phyloP scores from a whole-genome alignment of 495 filamentous ascomycete genomes.

The Neurospora sp. region DNA sequence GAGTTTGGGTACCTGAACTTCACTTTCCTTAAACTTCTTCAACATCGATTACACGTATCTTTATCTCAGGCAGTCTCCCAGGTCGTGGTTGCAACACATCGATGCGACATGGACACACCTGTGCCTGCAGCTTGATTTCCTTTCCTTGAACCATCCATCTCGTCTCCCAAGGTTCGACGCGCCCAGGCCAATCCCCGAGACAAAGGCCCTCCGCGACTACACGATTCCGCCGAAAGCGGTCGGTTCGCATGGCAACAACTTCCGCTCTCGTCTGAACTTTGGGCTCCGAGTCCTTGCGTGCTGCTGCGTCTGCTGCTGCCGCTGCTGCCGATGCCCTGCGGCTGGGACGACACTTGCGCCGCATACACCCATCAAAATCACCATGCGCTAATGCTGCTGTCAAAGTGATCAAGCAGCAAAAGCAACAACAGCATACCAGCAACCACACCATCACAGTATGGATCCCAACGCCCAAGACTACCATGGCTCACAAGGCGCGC shows the following conservation, averaged over 20 bases:
- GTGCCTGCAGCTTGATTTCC: background rate
- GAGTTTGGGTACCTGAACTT: background rate
- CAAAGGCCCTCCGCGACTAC: background rate
- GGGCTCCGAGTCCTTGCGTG: background rate
- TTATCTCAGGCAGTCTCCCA: background rate
- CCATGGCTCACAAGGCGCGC: background rate
- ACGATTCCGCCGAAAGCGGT: background rate
- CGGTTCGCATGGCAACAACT: background rate
- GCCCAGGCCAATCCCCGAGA: background rate
- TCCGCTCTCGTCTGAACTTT: background rate
- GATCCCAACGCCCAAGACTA: background rate
- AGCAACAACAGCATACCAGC: constrained; percentile 27
- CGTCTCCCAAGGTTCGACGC: background rate
- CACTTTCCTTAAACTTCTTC: background rate
- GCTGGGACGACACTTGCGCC: background rate
- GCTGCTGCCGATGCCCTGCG: background rate
- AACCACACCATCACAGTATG: constrained; percentile 12
- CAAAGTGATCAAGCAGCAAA: constrained; percentile 11
- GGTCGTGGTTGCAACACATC: background rate
- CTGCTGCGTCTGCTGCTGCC: background rate
- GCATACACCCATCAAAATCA: background rate
- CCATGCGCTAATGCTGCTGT: background rate
- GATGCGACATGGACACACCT: background rate
- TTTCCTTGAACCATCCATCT: background rate
- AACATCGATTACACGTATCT: background rate